phyloP scores from a whole-genome alignment of 2,329 filamentous ascomycete species.

The Clarireedia sp. region DNA sequence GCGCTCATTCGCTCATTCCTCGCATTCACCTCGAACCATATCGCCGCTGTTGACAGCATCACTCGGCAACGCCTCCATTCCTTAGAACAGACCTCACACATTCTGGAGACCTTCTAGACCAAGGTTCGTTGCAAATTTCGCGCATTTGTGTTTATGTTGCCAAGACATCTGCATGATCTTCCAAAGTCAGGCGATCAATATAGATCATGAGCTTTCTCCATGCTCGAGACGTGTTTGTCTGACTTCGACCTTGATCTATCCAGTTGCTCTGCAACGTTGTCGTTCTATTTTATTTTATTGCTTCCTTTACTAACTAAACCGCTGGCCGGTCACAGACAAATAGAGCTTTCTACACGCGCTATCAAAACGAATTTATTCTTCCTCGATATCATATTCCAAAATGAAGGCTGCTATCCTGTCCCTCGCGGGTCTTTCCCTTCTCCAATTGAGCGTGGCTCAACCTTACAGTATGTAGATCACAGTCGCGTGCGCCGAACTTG shows the following conservation, averaged over 20 bases:
- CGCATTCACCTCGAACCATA: background rate
- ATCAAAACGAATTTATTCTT: background rate
- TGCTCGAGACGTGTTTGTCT: background rate
- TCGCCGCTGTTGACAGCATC: background rate
- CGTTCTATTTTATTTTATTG: background rate
- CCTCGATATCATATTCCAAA: conserved; percentile 15
- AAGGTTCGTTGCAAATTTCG: background rate
- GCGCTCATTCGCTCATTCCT: background rate
- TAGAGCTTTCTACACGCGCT: background rate
- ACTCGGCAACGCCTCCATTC: background rate
- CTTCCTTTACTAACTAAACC: background rate
- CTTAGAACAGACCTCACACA: background rate
- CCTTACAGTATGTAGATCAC: conserved; percentile 24
- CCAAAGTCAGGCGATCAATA: background rate
- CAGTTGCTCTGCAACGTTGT: background rate
- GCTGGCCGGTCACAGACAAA: conserved; percentile 4
- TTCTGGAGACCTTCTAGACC: background rate
- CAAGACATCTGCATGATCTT: background rate
- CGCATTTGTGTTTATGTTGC: background rate
- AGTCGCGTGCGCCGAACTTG: background rate
- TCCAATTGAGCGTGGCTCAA: conserved; percentile 36
- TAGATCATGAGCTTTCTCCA: background rate
- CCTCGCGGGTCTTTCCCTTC: conserved; percentile 33
- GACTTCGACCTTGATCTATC: background rate
- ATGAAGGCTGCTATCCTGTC: conserved; percentile 39